Percentiles rank a stretch among this genome's conserved stretches.
These are phyloP conservation scores for Rhodomyrtus psidioides DNA, from an alignment of 441 rosid species.

Conservation along the genomic window DNA sequence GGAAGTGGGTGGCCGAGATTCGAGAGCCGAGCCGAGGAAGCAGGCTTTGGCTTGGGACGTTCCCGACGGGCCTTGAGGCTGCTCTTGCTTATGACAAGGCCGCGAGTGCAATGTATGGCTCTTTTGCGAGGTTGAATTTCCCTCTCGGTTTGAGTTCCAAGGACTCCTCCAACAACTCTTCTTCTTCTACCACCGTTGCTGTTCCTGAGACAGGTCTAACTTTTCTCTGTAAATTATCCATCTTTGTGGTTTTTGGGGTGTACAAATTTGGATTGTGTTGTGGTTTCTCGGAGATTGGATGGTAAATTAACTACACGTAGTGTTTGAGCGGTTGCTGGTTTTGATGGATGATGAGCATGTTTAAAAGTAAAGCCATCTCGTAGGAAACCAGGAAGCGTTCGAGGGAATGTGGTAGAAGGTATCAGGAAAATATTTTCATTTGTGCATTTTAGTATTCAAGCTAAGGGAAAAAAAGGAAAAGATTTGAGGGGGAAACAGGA, in stretches of 20 bases:
- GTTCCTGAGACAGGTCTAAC: neutral
- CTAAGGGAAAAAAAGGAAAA: neutral
- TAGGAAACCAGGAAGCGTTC: neutral
- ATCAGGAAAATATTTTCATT: neutral
- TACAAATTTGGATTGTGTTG: neutral
- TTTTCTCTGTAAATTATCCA: neutral
- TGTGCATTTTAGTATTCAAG: neutral
- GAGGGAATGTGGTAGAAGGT: neutral
- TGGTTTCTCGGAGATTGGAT: neutral
- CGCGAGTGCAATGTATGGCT: constrained; percentile 13
- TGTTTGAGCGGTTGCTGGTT: neutral
- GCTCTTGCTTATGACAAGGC: constrained; percentile 17
- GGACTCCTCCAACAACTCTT: constrained; percentile 8
- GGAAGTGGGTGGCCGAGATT: constrained; percentile 19
- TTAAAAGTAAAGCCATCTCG: neutral
- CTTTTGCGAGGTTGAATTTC: constrained; percentile 15
- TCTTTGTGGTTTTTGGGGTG: neutral
- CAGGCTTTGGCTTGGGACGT: constrained; percentile 15
- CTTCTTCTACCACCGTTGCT: constrained; percentile 1
- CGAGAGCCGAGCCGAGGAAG: constrained; percentile 16
- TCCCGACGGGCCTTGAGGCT: constrained; percentile 12
- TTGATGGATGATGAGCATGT: neutral
- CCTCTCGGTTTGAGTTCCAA: neutral
- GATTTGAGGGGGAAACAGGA: neutral
- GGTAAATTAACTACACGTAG: neutral